A percentile compares a stretch with the other conserved stretches of the same genome.
Conservation (phyloP, 495 filamentous ascomycete species). For the Tuber borchii region DNA sequence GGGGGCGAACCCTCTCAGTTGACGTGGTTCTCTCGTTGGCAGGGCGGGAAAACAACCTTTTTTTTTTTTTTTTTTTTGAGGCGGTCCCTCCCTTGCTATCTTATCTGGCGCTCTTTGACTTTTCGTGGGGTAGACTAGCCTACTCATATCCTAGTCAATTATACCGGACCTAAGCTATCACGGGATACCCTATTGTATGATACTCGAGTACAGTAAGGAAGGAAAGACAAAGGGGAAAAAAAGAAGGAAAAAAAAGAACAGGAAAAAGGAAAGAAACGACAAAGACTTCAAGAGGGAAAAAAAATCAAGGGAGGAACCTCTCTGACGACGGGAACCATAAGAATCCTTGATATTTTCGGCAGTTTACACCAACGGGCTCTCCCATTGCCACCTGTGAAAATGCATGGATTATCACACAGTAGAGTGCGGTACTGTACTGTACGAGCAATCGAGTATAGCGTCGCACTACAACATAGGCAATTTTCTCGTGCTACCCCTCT, state of each 20-base stretch:
- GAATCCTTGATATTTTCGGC: background rate
- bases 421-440: background rate
- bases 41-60: background rate
- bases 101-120: background rate
- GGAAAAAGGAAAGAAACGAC: background rate
- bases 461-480: background rate
- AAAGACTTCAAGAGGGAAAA: background rate
- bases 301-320: background rate
- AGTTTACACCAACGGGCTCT: background rate
- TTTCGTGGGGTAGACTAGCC: background rate
- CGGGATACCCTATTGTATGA: background rate
- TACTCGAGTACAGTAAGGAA: background rate
- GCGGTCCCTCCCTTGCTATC: background rate
- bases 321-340: background rate
- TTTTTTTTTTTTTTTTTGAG: background rate
- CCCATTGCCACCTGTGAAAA: background rate
- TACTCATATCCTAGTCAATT: background rate
- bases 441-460: background rate
- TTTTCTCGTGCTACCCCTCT: background rate
- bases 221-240: background rate
- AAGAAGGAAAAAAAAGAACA: background rate
- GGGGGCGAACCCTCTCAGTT: background rate
- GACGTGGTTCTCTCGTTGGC: background rate
- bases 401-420: background rate
- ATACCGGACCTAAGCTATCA: background rate